Conservation (phyloP, 2,329 filamentous ascomycete genomes). For the Rhytidhysteron rufulum region DNA sequence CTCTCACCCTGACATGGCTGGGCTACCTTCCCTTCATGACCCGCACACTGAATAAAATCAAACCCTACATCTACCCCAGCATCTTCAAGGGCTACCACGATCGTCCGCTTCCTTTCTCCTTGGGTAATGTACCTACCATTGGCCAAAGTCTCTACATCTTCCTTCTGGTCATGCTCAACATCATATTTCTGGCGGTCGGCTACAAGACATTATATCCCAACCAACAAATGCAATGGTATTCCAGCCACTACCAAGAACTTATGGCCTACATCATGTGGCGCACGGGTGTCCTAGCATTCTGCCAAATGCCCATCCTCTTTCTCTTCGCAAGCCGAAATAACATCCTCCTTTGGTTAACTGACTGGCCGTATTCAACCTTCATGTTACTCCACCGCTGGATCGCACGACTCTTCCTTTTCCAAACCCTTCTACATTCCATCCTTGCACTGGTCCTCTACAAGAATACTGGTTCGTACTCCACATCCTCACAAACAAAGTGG, state of each 20-base stretch:
- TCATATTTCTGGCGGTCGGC: slow-evolving; percentile 9
- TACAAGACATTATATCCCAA: slow-evolving; percentile 7
- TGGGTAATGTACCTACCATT: slow-evolving; percentile 41
- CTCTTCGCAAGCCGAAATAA: slow-evolving; percentile 49
- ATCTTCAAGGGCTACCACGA: slow-evolving; percentile 13
- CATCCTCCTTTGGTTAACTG: slow-evolving; percentile 46
- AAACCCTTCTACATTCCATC: slow-evolving; percentile 19
- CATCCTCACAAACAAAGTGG: slow-evolving; percentile 19
- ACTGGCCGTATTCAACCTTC: slow-evolving; percentile 49
- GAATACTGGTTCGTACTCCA: slow-evolving; percentile 10
- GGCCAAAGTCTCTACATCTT: slow-evolving; percentile 44
- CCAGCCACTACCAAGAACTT: slow-evolving; percentile 20
- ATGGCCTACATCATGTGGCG: slow-evolving; percentile 38
- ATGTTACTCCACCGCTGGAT: slow-evolving; percentile 44
- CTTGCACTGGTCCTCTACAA: slow-evolving; percentile 16
- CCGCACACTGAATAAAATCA: slow-evolving; percentile 9
- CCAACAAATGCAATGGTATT: slow-evolving; percentile 24
- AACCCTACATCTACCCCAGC: slow-evolving; percentile 14
- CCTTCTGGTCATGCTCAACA: slow-evolving; percentile 13
- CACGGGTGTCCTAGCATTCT: slow-evolving; percentile 40
- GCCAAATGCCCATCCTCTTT: slow-evolving; percentile 40
- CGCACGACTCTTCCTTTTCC: slow-evolving; percentile 16
- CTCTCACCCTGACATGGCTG: slow-evolving; percentile 13
- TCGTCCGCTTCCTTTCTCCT: slow-evolving; percentile 11
- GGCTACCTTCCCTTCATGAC: slow-evolving; percentile 11